These are phyloP conservation scores for Anthoceros angustus DNA, from an alignment of 225 moss, liverwort and hornwort genomes.

Conservation along the genomic window DNA sequence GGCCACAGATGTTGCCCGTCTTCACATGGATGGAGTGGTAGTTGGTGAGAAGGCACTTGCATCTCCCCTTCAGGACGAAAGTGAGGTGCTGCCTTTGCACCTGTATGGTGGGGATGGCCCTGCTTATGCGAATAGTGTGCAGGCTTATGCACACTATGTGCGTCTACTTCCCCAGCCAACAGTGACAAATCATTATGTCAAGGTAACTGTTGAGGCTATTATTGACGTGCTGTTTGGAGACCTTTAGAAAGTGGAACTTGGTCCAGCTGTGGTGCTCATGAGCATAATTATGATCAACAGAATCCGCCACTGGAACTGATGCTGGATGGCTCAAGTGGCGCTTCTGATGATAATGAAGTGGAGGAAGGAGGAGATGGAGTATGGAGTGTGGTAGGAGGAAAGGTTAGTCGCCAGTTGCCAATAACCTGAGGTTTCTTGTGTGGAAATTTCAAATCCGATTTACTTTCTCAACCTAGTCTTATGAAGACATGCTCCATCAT, in stretches of 20 bases:
- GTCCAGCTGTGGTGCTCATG: background rate
- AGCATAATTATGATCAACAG: slow-evolving; percentile 22
- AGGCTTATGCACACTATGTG: slow-evolving; percentile 70
- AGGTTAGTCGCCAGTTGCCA: slow-evolving; percentile 27
- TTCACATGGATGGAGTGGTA: slow-evolving; percentile 74
- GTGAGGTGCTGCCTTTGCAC: slow-evolving; percentile 19
- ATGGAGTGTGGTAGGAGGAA: slow-evolving; percentile 98
- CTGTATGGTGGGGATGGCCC: slow-evolving; percentile 56
- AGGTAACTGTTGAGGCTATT: slow-evolving; percentile 25
- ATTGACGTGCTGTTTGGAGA: slow-evolving; percentile 1
- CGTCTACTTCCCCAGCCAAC: slow-evolving; percentile 78
- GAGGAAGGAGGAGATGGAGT: slow-evolving; percentile 98
- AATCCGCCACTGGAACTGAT: slow-evolving; percentile 91
- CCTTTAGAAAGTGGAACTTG: background rate
- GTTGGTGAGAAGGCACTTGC: slow-evolving; percentile 55
- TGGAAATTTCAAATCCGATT: slow-evolving; percentile 7
- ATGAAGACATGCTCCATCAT: background rate
- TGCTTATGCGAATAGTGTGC: slow-evolving; percentile 28
- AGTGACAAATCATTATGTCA: slow-evolving; percentile 85
- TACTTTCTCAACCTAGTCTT: background rate
- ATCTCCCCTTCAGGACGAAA: slow-evolving; percentile 17
- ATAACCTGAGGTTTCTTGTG: background rate
- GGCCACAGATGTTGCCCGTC: slow-evolving; percentile 46
- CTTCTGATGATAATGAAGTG: slow-evolving; percentile 88
- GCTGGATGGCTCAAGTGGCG: slow-evolving; percentile 87